Base-by-base conservation (phyloP, 768 basidiomycete species). In the Ephemerocybe angulata region DNA sequence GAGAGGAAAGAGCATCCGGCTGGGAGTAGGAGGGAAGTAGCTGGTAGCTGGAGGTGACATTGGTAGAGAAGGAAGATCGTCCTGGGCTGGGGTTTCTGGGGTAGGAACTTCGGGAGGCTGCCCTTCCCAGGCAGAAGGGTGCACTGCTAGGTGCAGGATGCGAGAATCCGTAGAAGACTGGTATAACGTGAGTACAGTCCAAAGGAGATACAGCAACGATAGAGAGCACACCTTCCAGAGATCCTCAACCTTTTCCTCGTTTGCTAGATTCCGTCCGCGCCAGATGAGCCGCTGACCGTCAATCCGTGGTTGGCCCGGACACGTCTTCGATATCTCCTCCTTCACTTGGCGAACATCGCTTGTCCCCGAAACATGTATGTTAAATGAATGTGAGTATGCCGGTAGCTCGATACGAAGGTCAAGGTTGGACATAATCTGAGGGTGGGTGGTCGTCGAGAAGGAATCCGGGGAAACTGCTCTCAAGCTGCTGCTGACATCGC, bases 231-330 rank as follows among this genome's bases (percentile, higher is more conserved):
- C 86, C 80, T 83, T 83, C 90, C 89, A 90, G 42, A 91, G 70
- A 41, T 81, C 80, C 53, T 76, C 72, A 15, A 91, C 74, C 62
- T 74, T 80, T 74, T 90, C 87, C 44, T 76, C 73, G 69, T 91
- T 84, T 22, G 65, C 70, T 33, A 92, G 72, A 63, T 77, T 76
- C 43, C 89, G 81, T 21, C 90, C 90, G 62, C 83, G 77, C 81
- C 84, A 89, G 54, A 92, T 85, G 55, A 92, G 76, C 55, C 86
- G 76, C 68, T 91, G 90, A 19, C 88, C 87, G n/a, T 83, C 82
- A 17, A 81, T 75, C 38, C 71, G 76, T 40, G 90, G 90, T 57
- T 73, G 76, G 24, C 90, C 90, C 17, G 76, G 68, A 63, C 90
- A 91, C 22, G 70, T 65, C 17, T 66, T 69, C 53, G 70, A 75